Evolutionary conservation across 371 early-diverging fungal genomes (phyloP).

Genomic region (Paraphysoderma sedebokerense): DNA sequence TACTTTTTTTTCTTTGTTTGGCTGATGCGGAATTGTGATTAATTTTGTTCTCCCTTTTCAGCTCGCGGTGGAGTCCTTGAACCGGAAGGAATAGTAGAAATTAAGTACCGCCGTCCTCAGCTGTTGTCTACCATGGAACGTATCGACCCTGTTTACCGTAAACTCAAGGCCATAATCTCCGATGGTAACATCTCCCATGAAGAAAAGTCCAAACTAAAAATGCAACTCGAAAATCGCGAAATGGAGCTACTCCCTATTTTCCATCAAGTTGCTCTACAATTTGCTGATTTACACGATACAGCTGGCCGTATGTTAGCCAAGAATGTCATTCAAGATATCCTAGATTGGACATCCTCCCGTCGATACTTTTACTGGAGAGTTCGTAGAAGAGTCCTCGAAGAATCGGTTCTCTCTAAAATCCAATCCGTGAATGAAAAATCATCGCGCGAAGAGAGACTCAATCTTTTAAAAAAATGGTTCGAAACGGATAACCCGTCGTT

Average conservation of each 20-base stretch:
- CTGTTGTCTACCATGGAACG: constrained; percentile 82
- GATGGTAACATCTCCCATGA: constrained; percentile 19
- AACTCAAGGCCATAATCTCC: constrained; percentile 44
- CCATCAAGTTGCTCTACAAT: constrained; percentile 85
- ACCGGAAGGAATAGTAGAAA: constrained; percentile 96
- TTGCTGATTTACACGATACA: constrained; percentile 94
- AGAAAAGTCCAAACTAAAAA: constrained; percentile 37
- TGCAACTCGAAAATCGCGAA: constrained; percentile 58
- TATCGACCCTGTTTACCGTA: constrained; percentile 54
- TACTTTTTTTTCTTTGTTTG: too few species aligned
- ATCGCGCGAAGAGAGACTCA: too few species aligned
- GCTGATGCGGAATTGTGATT: too few species aligned
- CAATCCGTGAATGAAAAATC: too few species aligned
- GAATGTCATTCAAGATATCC: constrained; percentile 60
- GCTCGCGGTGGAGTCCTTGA: constrained; percentile 93
- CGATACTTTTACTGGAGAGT: constrained; percentile 88
- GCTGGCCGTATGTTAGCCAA: constrained; percentile 94
- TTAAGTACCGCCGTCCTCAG: constrained; percentile 93
- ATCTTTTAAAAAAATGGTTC: too few species aligned
- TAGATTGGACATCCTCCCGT: constrained; percentile 70
- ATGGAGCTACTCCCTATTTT: constrained; percentile 73
- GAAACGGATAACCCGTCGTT: too few species aligned
- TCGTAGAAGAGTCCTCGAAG: constrained; percentile 45
- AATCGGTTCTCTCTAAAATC: neutral
- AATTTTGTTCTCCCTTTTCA: too few species aligned